A percentile compares a stretch with the other conserved stretches of the same genome.
phyloP scores from a whole-genome alignment of 805 yeast species.

The Alloascoidea hylecoeti region DNA sequence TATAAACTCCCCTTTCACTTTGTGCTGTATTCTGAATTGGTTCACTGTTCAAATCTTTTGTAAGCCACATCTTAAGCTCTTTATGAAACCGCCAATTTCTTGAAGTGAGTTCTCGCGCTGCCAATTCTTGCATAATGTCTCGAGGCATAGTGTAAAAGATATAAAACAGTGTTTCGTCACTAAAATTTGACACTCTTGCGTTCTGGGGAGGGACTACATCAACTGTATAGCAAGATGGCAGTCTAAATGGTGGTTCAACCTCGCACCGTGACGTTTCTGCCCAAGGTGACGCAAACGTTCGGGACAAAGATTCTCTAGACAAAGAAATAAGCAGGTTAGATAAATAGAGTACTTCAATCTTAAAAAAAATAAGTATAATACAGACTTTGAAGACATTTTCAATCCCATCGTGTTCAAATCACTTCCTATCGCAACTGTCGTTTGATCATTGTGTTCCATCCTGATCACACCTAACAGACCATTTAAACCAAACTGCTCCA shows the following conservation, averaged over 20 bases:
- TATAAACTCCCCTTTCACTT: slow-evolving; percentile 85
- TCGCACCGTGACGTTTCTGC: slow-evolving; percentile 80
- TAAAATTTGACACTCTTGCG: slow-evolving; percentile 33
- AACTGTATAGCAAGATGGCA: slow-evolving; percentile 43
- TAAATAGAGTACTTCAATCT: slow-evolving; percentile 2
- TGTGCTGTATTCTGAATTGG: slow-evolving; percentile 72
- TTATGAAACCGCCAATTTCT: slow-evolving; percentile 97
- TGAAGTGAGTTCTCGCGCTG: slow-evolving; percentile 79
- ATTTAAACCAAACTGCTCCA: slow-evolving; percentile 53
- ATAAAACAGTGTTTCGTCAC: slow-evolving; percentile 87
- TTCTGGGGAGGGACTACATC: slow-evolving; percentile 27
- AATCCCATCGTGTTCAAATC: slow-evolving; percentile 59
- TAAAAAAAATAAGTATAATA: slow-evolving; percentile 7
- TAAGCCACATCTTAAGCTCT: slow-evolving; percentile 90
- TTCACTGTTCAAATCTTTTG: slow-evolving; percentile 83
- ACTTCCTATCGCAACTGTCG: slow-evolving; percentile 59
- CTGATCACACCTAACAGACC: slow-evolving; percentile 47
- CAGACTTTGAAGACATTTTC: slow-evolving; percentile 29
- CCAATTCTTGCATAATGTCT: slow-evolving; percentile 85
- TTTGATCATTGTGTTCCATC: slow-evolving; percentile 48
- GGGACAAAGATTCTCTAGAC: slow-evolving; percentile 27
- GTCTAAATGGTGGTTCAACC: slow-evolving; percentile 69
- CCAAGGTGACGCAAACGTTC: slow-evolving; percentile 87
- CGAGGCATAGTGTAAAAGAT: slow-evolving; percentile 89
- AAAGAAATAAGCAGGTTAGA: neutral